Percentiles rank a stretch among this genome's conserved stretches.
Evolutionary conservation across 2,329 filamentous ascomycete species (phyloP).

Genomic region (Neophaeococcomyces aloes): DNA sequence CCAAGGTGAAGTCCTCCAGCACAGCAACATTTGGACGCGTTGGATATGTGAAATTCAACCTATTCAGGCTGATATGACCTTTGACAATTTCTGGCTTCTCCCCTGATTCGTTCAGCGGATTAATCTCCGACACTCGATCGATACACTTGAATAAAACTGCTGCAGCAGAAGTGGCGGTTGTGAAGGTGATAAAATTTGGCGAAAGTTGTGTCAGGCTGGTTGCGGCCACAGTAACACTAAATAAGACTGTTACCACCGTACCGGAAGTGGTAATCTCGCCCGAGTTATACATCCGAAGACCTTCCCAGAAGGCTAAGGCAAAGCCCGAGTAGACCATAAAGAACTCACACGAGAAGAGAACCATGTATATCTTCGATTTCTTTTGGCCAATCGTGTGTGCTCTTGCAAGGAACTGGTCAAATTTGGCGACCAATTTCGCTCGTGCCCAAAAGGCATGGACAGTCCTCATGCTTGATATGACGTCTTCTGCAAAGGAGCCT

Average conservation of each 20-base stretch:
- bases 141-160: slow-evolving; percentile 30
- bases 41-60: slow-evolving; percentile 39
- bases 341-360: slow-evolving; percentile 18
- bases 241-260: slow-evolving; percentile 21
- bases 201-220: slow-evolving; percentile 31
- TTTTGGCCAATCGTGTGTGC: slow-evolving; percentile 14
- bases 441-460: slow-evolving; percentile 22
- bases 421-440: slow-evolving; percentile 14
- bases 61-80: slow-evolving; percentile 31
- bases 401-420: slow-evolving; percentile 17
- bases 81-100: slow-evolving; percentile 18
- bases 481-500: slow-evolving; percentile 19
- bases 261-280: slow-evolving; percentile 18
- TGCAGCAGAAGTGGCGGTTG: slow-evolving; percentile 7
- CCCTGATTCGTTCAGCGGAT: slow-evolving; percentile 26
- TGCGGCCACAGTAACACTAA: slow-evolving; percentile 27
- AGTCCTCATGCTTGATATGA: slow-evolving; percentile 16
- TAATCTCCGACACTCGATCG: slow-evolving; percentile 30
- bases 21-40: slow-evolving; percentile 35
- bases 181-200: slow-evolving; percentile 20
- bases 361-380: slow-evolving; percentile 17
- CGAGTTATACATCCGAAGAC: slow-evolving; percentile 22
- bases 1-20: slow-evolving; percentile 33
- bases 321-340: slow-evolving; percentile 26
- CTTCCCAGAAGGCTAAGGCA: slow-evolving; percentile 27